These are phyloP conservation scores for Hortaea sp. DNA, from an alignment of 2,329 filamentous ascomycete species.

Conservation along the genomic window DNA sequence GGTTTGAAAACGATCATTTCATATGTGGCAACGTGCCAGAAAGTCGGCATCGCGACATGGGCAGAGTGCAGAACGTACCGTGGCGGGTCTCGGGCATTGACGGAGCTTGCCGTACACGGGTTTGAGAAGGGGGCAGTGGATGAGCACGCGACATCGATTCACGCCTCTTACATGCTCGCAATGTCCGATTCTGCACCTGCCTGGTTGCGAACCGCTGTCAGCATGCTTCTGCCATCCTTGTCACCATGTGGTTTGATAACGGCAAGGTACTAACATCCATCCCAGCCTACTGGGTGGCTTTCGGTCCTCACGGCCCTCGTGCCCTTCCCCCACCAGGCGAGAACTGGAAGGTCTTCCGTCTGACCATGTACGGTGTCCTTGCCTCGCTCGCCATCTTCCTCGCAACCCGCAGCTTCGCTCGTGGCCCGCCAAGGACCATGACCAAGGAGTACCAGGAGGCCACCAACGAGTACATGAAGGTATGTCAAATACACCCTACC, in stretches of 20 bases:
- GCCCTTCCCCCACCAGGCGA: conserved; percentile 75
- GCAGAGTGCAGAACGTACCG: neutral
- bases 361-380: conserved; percentile 58
- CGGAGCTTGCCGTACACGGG: neutral
- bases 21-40: neutral
- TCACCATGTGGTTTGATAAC: no score
- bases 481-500: conserved; percentile 37
- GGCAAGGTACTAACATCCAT: no score
- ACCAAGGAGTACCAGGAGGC: conserved; percentile 95
- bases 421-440: conserved; percentile 73
- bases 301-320: conserved; percentile 91
- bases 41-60: neutral
- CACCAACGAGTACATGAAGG: conserved; percentile 87
- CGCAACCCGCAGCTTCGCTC: conserved; percentile 60
- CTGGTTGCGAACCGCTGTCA: no score
- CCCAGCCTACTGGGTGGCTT: conserved; percentile 95
- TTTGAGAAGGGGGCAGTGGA: no score
- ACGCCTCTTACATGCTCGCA: no score
- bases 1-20: conserved; percentile 4
- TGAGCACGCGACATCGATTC: no score
- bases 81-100: neutral
- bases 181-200: no score
- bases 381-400: conserved; percentile 63
- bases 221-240: no score
- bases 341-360: conserved; percentile 65